These are phyloP conservation scores for Pouteria glomerata DNA, from an alignment of 148 eudicot genomes.

Conservation along the genomic window DNA sequence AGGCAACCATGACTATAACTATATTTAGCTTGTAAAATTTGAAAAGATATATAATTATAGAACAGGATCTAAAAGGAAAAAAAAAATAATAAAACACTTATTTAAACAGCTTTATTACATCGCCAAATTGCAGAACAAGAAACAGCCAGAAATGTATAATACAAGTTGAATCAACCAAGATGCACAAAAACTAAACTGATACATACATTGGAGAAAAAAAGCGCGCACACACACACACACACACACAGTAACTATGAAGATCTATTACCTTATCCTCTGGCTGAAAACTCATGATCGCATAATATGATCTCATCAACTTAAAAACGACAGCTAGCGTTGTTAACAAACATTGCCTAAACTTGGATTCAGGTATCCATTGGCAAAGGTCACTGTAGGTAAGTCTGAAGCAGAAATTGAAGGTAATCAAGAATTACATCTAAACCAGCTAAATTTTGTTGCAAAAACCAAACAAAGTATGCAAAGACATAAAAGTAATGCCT, in stretches of 20 bases:
- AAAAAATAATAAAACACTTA: neutral
- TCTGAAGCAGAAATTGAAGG: constrained; percentile 51
- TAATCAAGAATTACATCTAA: constrained; percentile 27
- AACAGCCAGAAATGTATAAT: neutral
- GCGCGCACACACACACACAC: no score
- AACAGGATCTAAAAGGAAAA: neutral
- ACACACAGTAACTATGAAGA: neutral
- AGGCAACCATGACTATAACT: no score
- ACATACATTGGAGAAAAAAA: neutral
- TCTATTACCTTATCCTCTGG: constrained; percentile 57
- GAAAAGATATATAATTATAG: neutral
- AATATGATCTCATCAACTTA: constrained; percentile 80
- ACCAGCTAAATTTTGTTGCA: constrained; percentile 2
- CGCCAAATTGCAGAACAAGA: neutral
- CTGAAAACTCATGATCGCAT: constrained; percentile 80
- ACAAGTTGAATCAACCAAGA: neutral
- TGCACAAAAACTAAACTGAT: neutral
- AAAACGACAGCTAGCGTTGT: constrained; percentile 75
- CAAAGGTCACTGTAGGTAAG: constrained; percentile 94
- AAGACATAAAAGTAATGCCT: constrained; percentile 34
- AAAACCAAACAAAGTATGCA: constrained; percentile 15
- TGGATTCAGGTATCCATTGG: constrained; percentile 84
- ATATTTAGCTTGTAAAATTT: neutral
- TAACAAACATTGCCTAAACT: constrained; percentile 79
- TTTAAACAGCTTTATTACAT: neutral